Evolutionary conservation across 1,139 yeast species (phyloP), one percentile per base, ranked within the genome.

Genomic region (Pichia sp.): DNA sequence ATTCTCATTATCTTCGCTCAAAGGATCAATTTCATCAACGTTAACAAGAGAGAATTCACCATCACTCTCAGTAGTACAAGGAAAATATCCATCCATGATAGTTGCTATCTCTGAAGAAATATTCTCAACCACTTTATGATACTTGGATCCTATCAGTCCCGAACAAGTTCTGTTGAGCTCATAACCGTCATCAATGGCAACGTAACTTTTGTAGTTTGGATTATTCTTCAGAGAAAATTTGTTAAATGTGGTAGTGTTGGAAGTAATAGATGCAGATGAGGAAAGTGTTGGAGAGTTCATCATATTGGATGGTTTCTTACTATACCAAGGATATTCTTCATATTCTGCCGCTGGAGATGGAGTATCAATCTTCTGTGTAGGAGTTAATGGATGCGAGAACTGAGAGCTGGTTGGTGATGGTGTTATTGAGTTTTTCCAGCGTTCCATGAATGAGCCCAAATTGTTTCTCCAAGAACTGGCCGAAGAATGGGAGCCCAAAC

Each of bases 281-380:
- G 35, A 46, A 22, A 29, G 27, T 15, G 25, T 20, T 10, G 36
- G 24, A 13, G 32, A 22, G 6, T 16, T 6, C 6, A 14, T 10
- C 8, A 16, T 18, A 7, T 36, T 33, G 10, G 29, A 17, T 18
- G 36, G 30, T 22, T 27, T 37, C 7, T 32, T 18, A 5, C 28
- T 11, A 29, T 39, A 47, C 67, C 70, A 64, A 15, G 58, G 56
- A 43, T 56, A 66, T 22, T 69, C 75, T 15, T 69, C 75, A 36
- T 56, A 52, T 45, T 70, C 76, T 6, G 17, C 14, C 1, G 64
- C 66, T 1, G 76, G 75, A 1, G 75, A 69, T 3, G 75, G 74
- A 0, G 44, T 38, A 19, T 39, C 42, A 13, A 33, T 28, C 4
- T 18, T 33, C 3, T 38, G 29, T 3, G 40, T 32, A 20, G 29